Evolutionary conservation across 228 moss, liverwort and hornwort genomes (phyloP).

Genomic region (Sphagnum magellanicum): DNA sequence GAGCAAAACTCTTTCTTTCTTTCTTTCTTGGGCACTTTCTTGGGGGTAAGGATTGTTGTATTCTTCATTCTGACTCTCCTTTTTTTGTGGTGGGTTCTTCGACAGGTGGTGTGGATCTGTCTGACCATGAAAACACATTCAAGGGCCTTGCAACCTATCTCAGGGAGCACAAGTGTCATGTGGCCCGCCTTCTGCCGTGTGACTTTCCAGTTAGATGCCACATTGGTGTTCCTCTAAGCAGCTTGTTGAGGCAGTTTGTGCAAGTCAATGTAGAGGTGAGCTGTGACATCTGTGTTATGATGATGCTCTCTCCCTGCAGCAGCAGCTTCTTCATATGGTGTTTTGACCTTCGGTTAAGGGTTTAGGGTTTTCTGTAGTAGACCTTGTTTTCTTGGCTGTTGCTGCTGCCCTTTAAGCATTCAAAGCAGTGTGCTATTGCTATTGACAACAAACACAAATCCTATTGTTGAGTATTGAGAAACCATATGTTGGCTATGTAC

Average conservation of each 20-base stretch:
- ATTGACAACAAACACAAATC: too few relatives aligned
- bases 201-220: slow-evolving; percentile 71
- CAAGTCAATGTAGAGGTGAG: slow-evolving; percentile 64
- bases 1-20: not conserved
- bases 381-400: too few relatives aligned
- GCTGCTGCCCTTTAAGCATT: too few relatives aligned
- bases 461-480: too few relatives aligned
- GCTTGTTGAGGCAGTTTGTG: slow-evolving; percentile 75
- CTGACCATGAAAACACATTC: slow-evolving; percentile 77
- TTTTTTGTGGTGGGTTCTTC: not conserved
- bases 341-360: too few relatives aligned
- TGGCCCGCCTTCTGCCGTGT: slow-evolving; percentile 72
- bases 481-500: too few relatives aligned
- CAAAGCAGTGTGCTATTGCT: too few relatives aligned
- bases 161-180: slow-evolving; percentile 62
- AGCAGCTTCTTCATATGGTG: too few relatives aligned
- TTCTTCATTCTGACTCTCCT: slow-evolving; percentile 5
- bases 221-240: slow-evolving; percentile 64
- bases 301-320: too few relatives aligned
- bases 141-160: slow-evolving; percentile 59
- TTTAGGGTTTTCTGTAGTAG: too few relatives aligned
- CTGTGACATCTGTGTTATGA: not conserved
- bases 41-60: not conserved
- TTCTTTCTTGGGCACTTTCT: not conserved
- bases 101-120: slow-evolving; percentile 81